Percentiles rank a stretch among this genome's conserved stretches.
These are phyloP conservation scores for Rhodotorula sp. DNA, from an alignment of 1,284 basidiomycete genomes.

Conservation along the genomic window DNA sequence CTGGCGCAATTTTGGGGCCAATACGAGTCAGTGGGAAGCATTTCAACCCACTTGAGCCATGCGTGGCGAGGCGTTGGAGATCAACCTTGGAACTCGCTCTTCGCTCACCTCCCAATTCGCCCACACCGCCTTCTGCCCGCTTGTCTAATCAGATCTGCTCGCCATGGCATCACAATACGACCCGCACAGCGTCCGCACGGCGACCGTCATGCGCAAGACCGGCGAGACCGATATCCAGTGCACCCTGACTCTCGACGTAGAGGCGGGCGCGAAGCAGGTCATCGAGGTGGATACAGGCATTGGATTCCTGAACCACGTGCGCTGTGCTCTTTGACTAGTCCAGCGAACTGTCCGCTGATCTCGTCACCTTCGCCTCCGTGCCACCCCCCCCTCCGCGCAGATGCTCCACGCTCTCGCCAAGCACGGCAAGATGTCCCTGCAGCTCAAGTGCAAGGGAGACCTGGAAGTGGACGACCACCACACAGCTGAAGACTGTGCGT, in stretches of 20 bases:
- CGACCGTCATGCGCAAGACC: slow-evolving; percentile 79
- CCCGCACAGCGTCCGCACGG: slow-evolving; percentile 52
- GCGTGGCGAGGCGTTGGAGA: no score
- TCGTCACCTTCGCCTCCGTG: slow-evolving; percentile 9
- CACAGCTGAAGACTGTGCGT: slow-evolving; percentile 77
- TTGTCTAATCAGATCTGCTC: not conserved
- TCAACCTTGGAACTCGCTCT: no score
- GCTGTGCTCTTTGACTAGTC: slow-evolving; percentile 1
- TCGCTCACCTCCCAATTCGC: no score
- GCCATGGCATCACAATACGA: slow-evolving; percentile 8
- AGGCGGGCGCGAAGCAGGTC: slow-evolving; percentile 66
- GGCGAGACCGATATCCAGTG: slow-evolving; percentile 90
- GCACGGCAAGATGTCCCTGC: slow-evolving; percentile 79
- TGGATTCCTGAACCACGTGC: slow-evolving; percentile 95
- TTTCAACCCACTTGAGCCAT: no score
- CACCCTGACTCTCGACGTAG: slow-evolving; percentile 76
- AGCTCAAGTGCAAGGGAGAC: slow-evolving; percentile 88
- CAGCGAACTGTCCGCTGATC: slow-evolving; percentile 9
- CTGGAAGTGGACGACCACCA: slow-evolving; percentile 99
- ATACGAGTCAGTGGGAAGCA: no score
- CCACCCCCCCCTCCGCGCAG: slow-evolving; percentile 52
- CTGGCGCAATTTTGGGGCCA: no score
- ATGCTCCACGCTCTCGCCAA: slow-evolving; percentile 95
- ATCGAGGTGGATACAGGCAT: slow-evolving; percentile 93
- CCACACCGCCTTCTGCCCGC: no score